These are phyloP conservation scores for Casuarina glauca DNA, from an alignment of 306 rosid species.

Conservation along the genomic window DNA sequence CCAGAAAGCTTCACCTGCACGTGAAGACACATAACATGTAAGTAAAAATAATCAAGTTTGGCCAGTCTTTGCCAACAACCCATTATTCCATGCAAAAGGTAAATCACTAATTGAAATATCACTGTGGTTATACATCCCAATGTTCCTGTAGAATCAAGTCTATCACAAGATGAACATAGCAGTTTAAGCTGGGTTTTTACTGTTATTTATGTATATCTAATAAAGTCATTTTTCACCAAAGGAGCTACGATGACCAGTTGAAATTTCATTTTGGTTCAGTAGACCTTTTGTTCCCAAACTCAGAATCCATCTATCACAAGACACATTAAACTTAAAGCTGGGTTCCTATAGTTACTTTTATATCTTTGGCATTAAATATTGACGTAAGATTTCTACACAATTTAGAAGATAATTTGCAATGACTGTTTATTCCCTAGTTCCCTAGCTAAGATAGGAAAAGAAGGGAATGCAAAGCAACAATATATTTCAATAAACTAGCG, in stretches of 20 bases:
- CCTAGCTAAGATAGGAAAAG: neutral
- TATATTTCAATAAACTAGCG: neutral
- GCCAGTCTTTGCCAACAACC: slow-evolving; percentile 13
- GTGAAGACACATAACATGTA: neutral
- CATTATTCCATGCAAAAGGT: neutral
- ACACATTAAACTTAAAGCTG: neutral
- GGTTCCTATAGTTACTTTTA: neutral
- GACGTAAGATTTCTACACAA: neutral
- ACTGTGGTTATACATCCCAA: neutral
- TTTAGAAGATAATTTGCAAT: neutral
- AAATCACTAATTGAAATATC: neutral
- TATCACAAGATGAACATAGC: neutral
- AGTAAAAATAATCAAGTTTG: slow-evolving; percentile 24
- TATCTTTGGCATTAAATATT: neutral
- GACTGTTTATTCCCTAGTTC: neutral
- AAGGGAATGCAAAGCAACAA: slow-evolving; percentile 1
- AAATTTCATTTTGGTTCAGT: neutral
- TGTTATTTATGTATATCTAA: neutral
- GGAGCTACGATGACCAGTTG: neutral
- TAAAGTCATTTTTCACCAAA: neutral
- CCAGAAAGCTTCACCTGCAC: slow-evolving; percentile 96
- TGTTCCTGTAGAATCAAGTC: neutral
- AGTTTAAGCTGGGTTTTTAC: neutral
- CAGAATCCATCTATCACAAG: neutral
- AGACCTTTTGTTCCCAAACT: neutral